A percentile compares a stretch with the other conserved stretches of the same genome.
Conservation (phyloP, 352 stramenopile species). For the Phytopythium litorale region DNA sequence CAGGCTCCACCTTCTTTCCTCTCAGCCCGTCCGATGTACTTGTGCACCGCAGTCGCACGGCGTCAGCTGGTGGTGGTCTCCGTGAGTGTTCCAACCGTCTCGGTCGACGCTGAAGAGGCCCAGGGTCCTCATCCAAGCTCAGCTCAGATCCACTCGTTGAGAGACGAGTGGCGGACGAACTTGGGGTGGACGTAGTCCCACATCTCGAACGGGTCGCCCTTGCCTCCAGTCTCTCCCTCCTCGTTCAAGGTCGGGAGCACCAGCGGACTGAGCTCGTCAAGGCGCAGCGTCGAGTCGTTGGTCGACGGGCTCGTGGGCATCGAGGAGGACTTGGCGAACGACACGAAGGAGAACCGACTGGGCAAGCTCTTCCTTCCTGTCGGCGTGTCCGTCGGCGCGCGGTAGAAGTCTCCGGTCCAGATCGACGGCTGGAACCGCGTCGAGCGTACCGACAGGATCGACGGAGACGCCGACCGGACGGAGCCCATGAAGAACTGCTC, state of each 20-base stretch:
- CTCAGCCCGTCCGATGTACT: background rate
- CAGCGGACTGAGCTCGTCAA: background rate
- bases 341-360: background rate
- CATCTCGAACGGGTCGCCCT: slow-evolving; percentile 40
- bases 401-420: slow-evolving; percentile 5
- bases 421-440: background rate
- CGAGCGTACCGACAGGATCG: background rate
- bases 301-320: background rate
- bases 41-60: background rate
- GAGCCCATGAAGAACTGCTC: slow-evolving; percentile 2
- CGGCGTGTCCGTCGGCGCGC: background rate
- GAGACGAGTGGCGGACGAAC: slow-evolving; percentile 26
- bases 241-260: background rate
- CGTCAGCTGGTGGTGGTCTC: background rate
- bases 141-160: slow-evolving; percentile 47
- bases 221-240: background rate
- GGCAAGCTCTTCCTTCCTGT: background rate
- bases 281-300: background rate
- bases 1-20: background rate
- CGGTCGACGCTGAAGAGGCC: background rate
- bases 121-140: background rate
- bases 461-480: background rate
- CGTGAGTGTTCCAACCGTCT: background rate
- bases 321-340: background rate
- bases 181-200: slow-evolving; percentile 59